These are phyloP conservation scores for Trichoderma semiorbis DNA, from an alignment of 2,329 filamentous ascomycete genomes.

Conservation along the genomic window DNA sequence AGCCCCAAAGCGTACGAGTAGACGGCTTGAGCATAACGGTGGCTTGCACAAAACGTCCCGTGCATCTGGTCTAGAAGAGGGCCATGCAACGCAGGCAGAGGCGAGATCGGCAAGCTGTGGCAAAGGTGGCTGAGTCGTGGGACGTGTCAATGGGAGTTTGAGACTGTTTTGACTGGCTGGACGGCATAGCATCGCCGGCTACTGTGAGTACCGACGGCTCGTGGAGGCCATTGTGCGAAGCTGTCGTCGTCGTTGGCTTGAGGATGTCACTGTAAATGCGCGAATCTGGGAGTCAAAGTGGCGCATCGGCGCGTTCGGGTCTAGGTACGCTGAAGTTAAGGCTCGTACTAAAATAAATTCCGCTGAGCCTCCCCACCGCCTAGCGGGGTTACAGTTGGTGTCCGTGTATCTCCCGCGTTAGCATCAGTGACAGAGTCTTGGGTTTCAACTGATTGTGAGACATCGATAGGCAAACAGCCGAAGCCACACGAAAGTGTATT, in stretches of 20 bases:
- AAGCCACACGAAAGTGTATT: not conserved
- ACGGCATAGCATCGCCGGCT: not conserved
- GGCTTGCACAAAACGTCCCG: not conserved
- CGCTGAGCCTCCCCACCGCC: not conserved
- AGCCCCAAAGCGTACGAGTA: conserved; percentile 39
- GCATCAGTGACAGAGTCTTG: not conserved
- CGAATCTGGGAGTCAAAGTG: not conserved
- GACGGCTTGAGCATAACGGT: conserved; percentile 30
- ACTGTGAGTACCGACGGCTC: not conserved
- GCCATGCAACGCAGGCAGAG: not conserved
- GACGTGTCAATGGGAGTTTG: not conserved
- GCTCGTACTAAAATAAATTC: not conserved
- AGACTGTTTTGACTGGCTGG: no score
- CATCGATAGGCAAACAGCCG: not conserved
- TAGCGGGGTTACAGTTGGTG: not conserved
- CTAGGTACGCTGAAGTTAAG: not conserved
- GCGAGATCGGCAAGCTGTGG: not conserved
- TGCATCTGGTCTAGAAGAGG: not conserved
- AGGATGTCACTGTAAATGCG: not conserved
- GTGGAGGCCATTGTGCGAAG: not conserved
- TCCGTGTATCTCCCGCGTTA: not conserved
- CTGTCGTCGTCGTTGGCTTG: not conserved
- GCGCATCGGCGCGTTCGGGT: not conserved
- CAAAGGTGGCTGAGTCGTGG: not conserved
- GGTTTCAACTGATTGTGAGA: not conserved